Evolutionary conservation across 495 filamentous ascomycete genomes (phyloP).

Genomic region (Gamarada debralockiae): DNA sequence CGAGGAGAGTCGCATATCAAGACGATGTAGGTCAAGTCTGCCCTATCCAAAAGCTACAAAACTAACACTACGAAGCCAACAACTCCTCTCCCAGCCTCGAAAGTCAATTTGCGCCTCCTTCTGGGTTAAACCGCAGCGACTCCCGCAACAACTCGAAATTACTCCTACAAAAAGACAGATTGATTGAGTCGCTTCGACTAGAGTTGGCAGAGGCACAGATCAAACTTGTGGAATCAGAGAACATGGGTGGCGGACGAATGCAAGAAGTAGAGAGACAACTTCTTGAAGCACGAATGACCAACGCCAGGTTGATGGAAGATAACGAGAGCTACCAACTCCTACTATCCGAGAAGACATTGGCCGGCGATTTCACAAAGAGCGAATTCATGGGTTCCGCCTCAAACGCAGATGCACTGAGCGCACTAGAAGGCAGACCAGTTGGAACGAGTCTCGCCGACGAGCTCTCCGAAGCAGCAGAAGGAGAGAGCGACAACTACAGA

Average conservation of each 20-base stretch:
- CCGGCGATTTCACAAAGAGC: constrained; percentile 84
- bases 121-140: constrained; percentile 72
- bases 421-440: constrained; percentile 47
- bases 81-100: constrained; percentile 36
- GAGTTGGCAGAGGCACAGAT: constrained; percentile 95
- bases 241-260: constrained; percentile 77
- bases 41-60: not conserved
- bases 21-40: constrained; percentile 61
- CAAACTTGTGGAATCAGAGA: constrained; percentile 91
- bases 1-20: constrained; percentile 59
- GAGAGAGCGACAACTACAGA: constrained; percentile 53
- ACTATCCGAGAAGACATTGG: constrained; percentile 86
- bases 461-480: constrained; percentile 62
- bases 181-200: constrained; percentile 87
- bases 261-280: constrained; percentile 85
- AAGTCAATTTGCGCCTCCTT: constrained; percentile 84
- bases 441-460: constrained; percentile 80
- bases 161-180: constrained; percentile 88
- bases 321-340: constrained; percentile 97
- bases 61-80: constrained; percentile 23
- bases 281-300: constrained; percentile 87
- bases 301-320: constrained; percentile 94
- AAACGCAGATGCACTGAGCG: constrained; percentile 52
- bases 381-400: constrained; percentile 61
- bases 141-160: constrained; percentile 84